Percentiles rank a stretch among this genome's conserved stretches.
Evolutionary conservation across 2,329 filamentous ascomycete species (phyloP).

Genomic region (Colletotrichum caudatum): DNA sequence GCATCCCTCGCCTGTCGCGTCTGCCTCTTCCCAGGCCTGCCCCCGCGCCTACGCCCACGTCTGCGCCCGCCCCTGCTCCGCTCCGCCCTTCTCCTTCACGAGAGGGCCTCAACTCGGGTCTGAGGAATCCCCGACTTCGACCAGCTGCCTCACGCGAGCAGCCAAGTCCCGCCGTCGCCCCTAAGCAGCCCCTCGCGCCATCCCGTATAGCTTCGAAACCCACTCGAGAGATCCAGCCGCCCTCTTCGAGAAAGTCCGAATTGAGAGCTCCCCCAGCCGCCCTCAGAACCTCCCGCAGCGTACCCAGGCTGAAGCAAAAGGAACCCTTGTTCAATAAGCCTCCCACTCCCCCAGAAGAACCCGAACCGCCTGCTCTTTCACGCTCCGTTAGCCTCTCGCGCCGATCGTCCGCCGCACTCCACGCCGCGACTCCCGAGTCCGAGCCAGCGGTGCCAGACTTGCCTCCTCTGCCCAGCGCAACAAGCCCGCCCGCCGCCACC

Average conservation of each 20-base stretch:
- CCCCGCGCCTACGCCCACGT: slow-evolving; percentile 25
- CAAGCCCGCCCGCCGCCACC: slow-evolving; percentile 18
- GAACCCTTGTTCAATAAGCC: slow-evolving; percentile 36
- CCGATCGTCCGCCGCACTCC: slow-evolving; percentile 48
- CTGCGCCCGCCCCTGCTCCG: slow-evolving; percentile 39
- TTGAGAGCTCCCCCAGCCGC: slow-evolving; percentile 10
- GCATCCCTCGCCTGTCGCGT: slow-evolving; percentile 54
- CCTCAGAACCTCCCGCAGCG: slow-evolving; percentile 20
- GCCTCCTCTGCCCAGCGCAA: slow-evolving; percentile 22
- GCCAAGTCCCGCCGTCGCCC: slow-evolving; percentile 37
- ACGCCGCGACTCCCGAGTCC: slow-evolving; percentile 15
- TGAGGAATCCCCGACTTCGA: slow-evolving; percentile 52
- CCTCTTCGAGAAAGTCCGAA: slow-evolving; percentile 38
- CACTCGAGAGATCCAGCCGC: slow-evolving; percentile 38
- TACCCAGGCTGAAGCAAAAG: slow-evolving; percentile 32
- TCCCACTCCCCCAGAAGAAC: slow-evolving; percentile 38
- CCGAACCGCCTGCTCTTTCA: slow-evolving; percentile 45
- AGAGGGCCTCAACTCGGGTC: slow-evolving; percentile 45
- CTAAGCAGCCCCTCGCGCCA: slow-evolving; percentile 27
- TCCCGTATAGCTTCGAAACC: slow-evolving; percentile 27
- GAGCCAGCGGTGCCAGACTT: slow-evolving; percentile 27
- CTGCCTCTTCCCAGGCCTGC: slow-evolving; percentile 52
- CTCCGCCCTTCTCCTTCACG: slow-evolving; percentile 49
- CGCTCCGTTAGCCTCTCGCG: slow-evolving; percentile 49
- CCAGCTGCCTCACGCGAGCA: slow-evolving; percentile 50